Percentiles rank a stretch among this genome's conserved stretches.
Conservation (phyloP, 352 stramenopile genomes). For the Pythium diclinum region DNA sequence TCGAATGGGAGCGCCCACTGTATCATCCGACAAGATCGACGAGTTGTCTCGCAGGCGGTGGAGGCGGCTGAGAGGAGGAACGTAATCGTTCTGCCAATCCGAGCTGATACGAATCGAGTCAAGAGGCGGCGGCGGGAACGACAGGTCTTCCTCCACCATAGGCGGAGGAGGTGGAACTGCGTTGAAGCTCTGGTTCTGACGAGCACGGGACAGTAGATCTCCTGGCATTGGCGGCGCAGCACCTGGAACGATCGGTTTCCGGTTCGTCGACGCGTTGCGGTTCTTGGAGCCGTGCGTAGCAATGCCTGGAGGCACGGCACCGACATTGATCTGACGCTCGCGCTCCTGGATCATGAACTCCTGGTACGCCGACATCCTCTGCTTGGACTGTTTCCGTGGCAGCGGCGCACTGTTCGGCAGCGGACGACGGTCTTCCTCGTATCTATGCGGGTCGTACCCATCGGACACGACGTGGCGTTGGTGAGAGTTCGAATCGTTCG, state of each 20-base stretch:
- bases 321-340: slow-evolving; percentile 13
- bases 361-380: slow-evolving; percentile 22
- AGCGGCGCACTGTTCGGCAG: not conserved
- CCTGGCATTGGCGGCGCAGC: slow-evolving; percentile 4
- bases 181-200: slow-evolving; percentile 7
- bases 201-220: slow-evolving; percentile 13
- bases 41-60: slow-evolving; percentile 22
- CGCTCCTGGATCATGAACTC: slow-evolving; percentile 28
- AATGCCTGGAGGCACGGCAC: not conserved
- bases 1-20: slow-evolving; percentile 31
- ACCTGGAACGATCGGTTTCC: slow-evolving; percentile 15
- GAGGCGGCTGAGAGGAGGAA: slow-evolving; percentile 27
- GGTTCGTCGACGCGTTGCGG: not conserved
- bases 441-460: not conserved
- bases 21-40: slow-evolving; percentile 26
- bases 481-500: not conserved
- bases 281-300: not conserved
- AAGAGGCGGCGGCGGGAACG: slow-evolving; percentile 10
- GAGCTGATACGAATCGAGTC: slow-evolving; percentile 44
- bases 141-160: slow-evolving; percentile 8
- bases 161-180: not conserved
- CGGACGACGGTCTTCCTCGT: not conserved
- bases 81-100: slow-evolving; percentile 37
- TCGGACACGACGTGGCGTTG: slow-evolving; percentile 11
- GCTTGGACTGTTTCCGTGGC: slow-evolving; percentile 1